Base-by-base conservation (phyloP, 169 alveolate species). In the Eimeria necatrix region DNA sequence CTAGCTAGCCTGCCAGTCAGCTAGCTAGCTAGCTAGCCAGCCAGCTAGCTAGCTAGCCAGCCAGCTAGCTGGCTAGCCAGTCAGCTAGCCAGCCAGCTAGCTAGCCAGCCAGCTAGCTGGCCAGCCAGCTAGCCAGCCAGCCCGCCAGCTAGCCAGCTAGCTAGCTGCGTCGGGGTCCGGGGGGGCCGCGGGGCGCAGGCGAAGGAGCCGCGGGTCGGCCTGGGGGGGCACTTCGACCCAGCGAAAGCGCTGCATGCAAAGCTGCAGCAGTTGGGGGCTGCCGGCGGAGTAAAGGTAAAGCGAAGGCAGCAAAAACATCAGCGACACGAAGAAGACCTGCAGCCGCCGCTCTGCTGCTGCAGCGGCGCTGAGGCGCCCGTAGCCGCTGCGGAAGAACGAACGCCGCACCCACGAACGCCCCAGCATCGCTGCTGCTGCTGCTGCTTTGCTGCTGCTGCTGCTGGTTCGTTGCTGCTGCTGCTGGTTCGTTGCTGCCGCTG, bases 221-320 rank as follows among this genome's bases (percentile, higher is more conserved):
- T 76, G 87, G 6, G 87, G 87, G 3, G 87, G 87, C 0, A 46
- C 59, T 7, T 76, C 87, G 9, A 76, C 87, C 87, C 87, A 76
- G 24, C 87, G 87, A 8, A 76, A 18, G 87, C 87, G 87, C 64
- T 76, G 64, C 87, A 76, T 76, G 64, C 64, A 41, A 41, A 56
- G 46, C 64, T 76, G 59, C 61, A 76, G 61, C 59, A 76, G 87
- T 26, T 18, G 0, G 26, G 87, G 87, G 61, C 49, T 48, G 6
- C 87, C 87, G 4, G 87, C 87, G 8, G 87, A 32, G 56, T 76
- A 76, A 0, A 76, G 41, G 24, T 76, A 76, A 4, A 76, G 6
- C 4, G 87, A 46, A 18, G 87, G 87, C 87, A 76, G 61, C 32
- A 76, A 22, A 49, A 76, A 76, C 87, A 76, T 76, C 26, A 76